Conservation (phyloP, 108 stramenopile species). For the Skeletonema menzelii region DNA sequence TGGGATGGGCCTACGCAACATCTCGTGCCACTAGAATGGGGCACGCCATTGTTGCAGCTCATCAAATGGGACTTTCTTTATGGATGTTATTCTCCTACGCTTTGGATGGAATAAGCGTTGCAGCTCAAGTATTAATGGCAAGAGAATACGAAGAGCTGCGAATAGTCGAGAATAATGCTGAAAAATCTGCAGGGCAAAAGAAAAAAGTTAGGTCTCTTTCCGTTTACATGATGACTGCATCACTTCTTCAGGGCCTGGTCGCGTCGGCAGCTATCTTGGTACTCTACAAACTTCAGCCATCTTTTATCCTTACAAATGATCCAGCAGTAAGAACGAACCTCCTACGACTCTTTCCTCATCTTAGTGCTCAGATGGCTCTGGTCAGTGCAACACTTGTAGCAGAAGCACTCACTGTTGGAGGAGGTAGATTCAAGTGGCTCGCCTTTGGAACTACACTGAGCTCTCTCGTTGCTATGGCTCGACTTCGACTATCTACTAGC, state of each 20-base stretch:
- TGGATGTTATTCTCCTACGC: slow-evolving; percentile 54
- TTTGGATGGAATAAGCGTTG: slow-evolving; percentile 40
- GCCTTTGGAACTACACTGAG: slow-evolving; percentile 42
- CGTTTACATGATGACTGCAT: slow-evolving; percentile 52
- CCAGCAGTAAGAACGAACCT: slow-evolving; percentile 18
- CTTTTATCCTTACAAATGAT: slow-evolving; percentile 30
- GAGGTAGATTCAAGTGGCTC: slow-evolving; percentile 46
- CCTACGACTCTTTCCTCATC: slow-evolving; percentile 22
- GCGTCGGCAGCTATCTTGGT: slow-evolving; percentile 14
- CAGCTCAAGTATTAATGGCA: slow-evolving; percentile 69
- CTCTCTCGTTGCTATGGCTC: slow-evolving; percentile 41
- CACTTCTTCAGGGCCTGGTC: slow-evolving; percentile 41
- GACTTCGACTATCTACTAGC: slow-evolving; percentile 40
- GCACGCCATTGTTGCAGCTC: slow-evolving; percentile 55
- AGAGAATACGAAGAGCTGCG: slow-evolving; percentile 34
- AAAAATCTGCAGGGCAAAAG: not conserved
- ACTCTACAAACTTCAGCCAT: slow-evolving; percentile 11
- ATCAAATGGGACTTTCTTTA: slow-evolving; percentile 52
- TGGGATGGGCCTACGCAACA: slow-evolving; percentile 68
- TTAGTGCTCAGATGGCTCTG: slow-evolving; percentile 36
- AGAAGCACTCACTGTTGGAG: slow-evolving; percentile 50
- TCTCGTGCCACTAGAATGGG: slow-evolving; percentile 60
- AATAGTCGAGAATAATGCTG: not conserved
- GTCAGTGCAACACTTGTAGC: slow-evolving; percentile 39
- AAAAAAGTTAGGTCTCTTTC: slow-evolving; percentile 43